Base-by-base conservation (phyloP, 2,329 filamentous ascomycete species). In the Penicillium sp. region DNA sequence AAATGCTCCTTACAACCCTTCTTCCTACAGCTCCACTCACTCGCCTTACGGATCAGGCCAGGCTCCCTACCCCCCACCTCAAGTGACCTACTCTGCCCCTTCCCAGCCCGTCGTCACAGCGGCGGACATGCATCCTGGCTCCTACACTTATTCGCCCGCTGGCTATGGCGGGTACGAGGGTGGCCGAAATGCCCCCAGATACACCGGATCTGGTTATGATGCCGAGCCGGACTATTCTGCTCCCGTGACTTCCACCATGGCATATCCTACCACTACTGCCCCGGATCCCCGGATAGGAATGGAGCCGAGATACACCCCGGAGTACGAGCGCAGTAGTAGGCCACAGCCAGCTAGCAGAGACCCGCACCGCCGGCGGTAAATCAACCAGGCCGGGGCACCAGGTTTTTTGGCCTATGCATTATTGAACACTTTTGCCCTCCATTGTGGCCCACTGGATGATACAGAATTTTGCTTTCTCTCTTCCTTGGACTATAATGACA, bases 261-360 rank as follows among this genome's bases (percentile, higher is more conserved):
- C 56, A 33, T 67, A 67, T 49, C 61, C 65, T 44, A 42, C 64
- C 36, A 65, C 59, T 34, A 60, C 62, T 48, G 61, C 61, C 52
- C 54, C 64, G 44, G 65, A 67, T 41, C 56, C 62, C 33, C 63
- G 65, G 57, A 62, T 65, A 58, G 58, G 56, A 60, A 63, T 66
- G 57, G 65, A 67, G 39, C 53, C 62, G 39, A 66, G 65, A 61
- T 68, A 66, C 49, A 62, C 64, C 41, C 59, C 63, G 48, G 65
- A 67, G 43, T 57, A 56, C 45, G 63, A 65, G 47, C 61, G 59
- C 47, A 62, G 51, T 57, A 62, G 64, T 57, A 62, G 64, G 51
- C 60, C 62, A 51, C 64, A 64, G 42, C 56, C 59, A 50, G 51
- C 64, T 45, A 60, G 65, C 52, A 51, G 55, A 38, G 57, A 65